phyloP scores from a whole-genome alignment of 176 grass and related monocot species.

The Tuctoria greenei region DNA sequence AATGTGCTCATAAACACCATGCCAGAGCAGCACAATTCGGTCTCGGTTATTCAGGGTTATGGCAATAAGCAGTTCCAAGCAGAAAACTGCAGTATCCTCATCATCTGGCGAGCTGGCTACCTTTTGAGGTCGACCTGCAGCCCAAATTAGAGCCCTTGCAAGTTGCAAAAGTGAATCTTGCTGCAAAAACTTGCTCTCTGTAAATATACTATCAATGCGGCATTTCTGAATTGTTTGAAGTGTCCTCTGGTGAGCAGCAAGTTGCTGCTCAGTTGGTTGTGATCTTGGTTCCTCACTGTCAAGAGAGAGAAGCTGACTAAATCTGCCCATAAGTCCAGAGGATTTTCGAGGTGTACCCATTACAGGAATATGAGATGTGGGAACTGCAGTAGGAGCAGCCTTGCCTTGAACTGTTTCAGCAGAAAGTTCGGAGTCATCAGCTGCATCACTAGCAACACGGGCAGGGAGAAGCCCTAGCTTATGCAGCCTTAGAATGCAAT shows the following conservation, averaged over 20 bases:
- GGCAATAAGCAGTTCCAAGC: constrained; percentile 93
- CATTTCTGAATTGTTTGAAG: constrained; percentile 97
- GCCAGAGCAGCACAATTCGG: constrained; percentile 91
- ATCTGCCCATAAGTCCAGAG: constrained; percentile 96
- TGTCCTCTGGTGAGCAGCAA: constrained; percentile 93
- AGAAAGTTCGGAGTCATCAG: constrained; percentile 78
- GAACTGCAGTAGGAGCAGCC: constrained; percentile 62
- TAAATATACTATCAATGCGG: constrained; percentile 91
- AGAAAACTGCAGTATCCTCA: constrained; percentile 96
- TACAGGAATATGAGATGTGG: constrained; percentile 77
- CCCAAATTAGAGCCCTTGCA: constrained; percentile 89
- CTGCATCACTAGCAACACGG: constrained; percentile 83
- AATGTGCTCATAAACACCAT: constrained; percentile 96
- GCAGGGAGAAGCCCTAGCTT: constrained; percentile 94
- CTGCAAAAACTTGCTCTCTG: constrained; percentile 90
- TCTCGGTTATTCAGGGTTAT: constrained; percentile 94
- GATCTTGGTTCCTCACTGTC: constrained; percentile 95
- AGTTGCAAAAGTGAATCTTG: constrained; percentile 88
- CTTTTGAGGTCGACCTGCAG: constrained; percentile 87
- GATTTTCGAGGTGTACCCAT: constrained; percentile 90
- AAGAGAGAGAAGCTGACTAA: constrained; percentile 93
- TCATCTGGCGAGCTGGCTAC: constrained; percentile 78
- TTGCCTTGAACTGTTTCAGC: constrained; percentile 81
- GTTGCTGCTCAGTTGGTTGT: constrained; percentile 95
- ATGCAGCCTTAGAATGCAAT: constrained; percentile 98